phyloP scores from a whole-genome alignment of 345 rosid genomes.

The Arabidopsis arenosa region DNA sequence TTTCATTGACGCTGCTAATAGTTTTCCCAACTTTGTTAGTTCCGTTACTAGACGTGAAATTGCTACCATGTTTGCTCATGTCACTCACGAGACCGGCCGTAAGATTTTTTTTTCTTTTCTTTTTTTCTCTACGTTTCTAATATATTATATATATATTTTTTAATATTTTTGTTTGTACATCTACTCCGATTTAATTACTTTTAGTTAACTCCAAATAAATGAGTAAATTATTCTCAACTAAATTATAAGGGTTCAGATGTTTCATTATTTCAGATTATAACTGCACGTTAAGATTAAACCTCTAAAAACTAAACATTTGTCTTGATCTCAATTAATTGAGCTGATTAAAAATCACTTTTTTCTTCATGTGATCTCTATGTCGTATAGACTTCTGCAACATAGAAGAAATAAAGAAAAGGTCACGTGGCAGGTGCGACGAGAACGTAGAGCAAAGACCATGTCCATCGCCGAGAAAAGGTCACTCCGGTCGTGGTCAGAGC shows the following conservation, averaged over 20 bases:
- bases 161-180: constrained; percentile 1
- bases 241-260: background rate
- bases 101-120: constrained; percentile 14
- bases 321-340: background rate
- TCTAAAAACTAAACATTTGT: background rate
- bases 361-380: background rate
- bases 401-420: background rate
- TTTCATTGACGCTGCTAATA: constrained; percentile 34
- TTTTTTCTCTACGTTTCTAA: background rate
- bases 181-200: background rate
- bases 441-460: background rate
- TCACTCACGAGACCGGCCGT: constrained; percentile 41
- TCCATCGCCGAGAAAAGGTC: background rate
- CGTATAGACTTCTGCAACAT: background rate
- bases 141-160: background rate
- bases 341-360: background rate
- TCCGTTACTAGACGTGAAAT: constrained; percentile 44
- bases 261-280: background rate
- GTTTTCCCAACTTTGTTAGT: constrained; percentile 8
- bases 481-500: constrained; percentile 5
- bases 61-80: constrained; percentile 50
- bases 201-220: background rate
- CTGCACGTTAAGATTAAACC: background rate
- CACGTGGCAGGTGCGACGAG: background rate
- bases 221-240: too few species aligned